A percentile compares a stretch with the other conserved stretches of the same genome.
phyloP scores from a whole-genome alignment of 768 basidiomycete species.

The Dictyophora rubrovolvata region DNA sequence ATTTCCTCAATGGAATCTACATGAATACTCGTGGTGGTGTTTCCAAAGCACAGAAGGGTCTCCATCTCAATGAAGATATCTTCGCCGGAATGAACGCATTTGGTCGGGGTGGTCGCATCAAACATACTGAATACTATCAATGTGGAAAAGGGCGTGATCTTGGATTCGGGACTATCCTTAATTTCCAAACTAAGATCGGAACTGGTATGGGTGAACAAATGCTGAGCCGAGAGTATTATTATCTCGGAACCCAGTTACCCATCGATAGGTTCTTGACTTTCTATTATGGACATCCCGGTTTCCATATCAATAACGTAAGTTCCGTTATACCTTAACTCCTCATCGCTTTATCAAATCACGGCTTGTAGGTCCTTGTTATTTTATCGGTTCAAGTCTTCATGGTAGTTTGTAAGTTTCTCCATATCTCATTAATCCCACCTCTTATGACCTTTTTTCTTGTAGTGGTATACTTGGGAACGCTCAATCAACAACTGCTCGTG shows the following conservation, averaged over 20 bases:
- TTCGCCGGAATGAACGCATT: conserved; percentile 99
- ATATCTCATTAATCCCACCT: conserved; percentile 5
- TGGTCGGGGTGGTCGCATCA: conserved; percentile 93
- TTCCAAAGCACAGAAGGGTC: conserved; percentile 97
- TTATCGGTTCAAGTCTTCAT: conserved; percentile 94
- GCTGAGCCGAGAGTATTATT: conserved; percentile 98
- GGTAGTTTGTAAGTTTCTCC: conserved; percentile 58
- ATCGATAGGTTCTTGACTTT: conserved; percentile 98
- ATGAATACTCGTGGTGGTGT: conserved; percentile 98
- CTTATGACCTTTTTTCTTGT: neutral
- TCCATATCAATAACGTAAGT: conserved; percentile 93
- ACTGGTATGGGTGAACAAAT: conserved; percentile 99
- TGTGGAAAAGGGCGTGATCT: conserved; percentile 98
- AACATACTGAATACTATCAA: conserved; percentile 99
- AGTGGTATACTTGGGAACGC: conserved; percentile 94
- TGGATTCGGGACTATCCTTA: conserved; percentile 96
- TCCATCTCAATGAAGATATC: conserved; percentile 99
- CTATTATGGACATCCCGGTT: conserved; percentile 98
- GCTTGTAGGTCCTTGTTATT: conserved; percentile 65
- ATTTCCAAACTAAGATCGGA: conserved; percentile 99
- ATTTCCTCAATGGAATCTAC: conserved; percentile 95
- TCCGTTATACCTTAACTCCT: neutral
- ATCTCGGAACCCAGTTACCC: conserved; percentile 93
- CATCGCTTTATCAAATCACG: neutral
- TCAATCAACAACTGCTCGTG: conserved; percentile 70